phyloP scores from a whole-genome alignment of 2,329 filamentous ascomycete species.

The Cladosporium oxysporum region DNA sequence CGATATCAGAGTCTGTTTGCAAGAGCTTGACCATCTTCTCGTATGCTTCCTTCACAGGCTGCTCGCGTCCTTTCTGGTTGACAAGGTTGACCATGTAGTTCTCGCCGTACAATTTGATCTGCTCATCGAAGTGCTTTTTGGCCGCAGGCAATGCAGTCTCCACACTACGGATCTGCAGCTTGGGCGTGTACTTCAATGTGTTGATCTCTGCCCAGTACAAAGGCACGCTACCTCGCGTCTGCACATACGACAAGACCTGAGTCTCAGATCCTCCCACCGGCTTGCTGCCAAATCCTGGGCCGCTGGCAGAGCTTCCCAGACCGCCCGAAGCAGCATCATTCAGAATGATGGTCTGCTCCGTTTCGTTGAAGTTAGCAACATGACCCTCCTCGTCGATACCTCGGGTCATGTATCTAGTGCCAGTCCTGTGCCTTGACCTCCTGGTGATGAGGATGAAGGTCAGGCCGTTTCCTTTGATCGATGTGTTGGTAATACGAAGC shows the following conservation, averaged over 20 bases:
- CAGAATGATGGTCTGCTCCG: constrained; percentile 85
- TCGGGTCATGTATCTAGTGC: constrained; percentile 92
- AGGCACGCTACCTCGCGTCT: constrained; percentile 93
- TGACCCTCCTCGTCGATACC: constrained; percentile 91
- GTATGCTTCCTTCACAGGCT: constrained; percentile 87
- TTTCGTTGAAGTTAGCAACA: constrained; percentile 99
- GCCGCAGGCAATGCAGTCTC: constrained; percentile 79
- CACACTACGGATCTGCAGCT: constrained; percentile 80
- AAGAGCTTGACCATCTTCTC: constrained; percentile 83
- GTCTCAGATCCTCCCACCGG: constrained; percentile 69
- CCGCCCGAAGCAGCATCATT: constrained; percentile 73
- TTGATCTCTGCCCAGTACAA: constrained; percentile 97
- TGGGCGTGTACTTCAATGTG: constrained; percentile 86
- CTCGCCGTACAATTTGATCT: constrained; percentile 90
- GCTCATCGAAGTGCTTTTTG: constrained; percentile 85
- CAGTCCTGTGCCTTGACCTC: constrained; percentile 82
- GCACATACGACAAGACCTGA: constrained; percentile 91
- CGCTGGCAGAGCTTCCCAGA: constrained; percentile 62
- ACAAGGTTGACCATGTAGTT: constrained; percentile 97
- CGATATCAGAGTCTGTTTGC: constrained; percentile 67
- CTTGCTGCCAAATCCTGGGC: constrained; percentile 73
- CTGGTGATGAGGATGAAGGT: constrained; percentile 87
- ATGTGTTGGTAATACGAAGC: constrained; percentile 84
- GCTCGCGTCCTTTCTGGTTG: constrained; percentile 91
- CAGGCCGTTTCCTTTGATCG: constrained; percentile 79